phyloP scores from a whole-genome alignment of 2,329 filamentous ascomycete genomes.

The Emericellopsis cladophorae region DNA sequence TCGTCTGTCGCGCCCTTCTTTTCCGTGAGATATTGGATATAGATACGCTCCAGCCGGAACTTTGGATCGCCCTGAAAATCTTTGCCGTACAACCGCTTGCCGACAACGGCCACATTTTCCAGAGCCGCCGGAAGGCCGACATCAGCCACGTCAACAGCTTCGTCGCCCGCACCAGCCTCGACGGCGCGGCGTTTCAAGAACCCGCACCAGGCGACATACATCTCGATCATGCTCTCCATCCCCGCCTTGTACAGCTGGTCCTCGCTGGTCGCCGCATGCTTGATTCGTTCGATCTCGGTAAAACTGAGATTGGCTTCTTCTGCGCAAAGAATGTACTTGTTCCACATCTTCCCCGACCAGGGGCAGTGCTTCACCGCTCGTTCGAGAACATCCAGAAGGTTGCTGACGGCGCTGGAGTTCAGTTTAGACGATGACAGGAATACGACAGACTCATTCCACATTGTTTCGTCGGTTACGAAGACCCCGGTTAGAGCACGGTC shows the following conservation, averaged over 20 bases:
- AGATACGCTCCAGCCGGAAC: constrained; percentile 80
- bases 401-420: constrained; percentile 22
- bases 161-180: constrained; percentile 57
- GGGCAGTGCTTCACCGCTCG: constrained; percentile 83
- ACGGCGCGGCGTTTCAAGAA: constrained; percentile 83
- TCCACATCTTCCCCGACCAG: constrained; percentile 86
- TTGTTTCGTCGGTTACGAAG: constrained; percentile 59
- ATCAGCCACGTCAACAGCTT: constrained; percentile 81
- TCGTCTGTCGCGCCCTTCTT: constrained; percentile 65
- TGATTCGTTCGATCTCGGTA: constrained; percentile 73
- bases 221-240: constrained; percentile 77
- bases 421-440: constrained; percentile 46
- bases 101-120: constrained; percentile 72
- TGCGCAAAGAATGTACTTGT: constrained; percentile 72
- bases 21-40: constrained; percentile 83
- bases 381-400: constrained; percentile 58
- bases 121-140: constrained; percentile 77
- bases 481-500: constrained; percentile 59
- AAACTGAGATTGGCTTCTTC: constrained; percentile 70
- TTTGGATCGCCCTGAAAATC: constrained; percentile 75
- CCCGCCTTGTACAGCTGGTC: constrained; percentile 75
- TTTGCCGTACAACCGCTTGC: constrained; percentile 59
- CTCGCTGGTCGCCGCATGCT: constrained; percentile 81
- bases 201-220: constrained; percentile 90
- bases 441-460: constrained; percentile 77